Base-by-base conservation (phyloP, 148 eudicot species). In the Amaranthus hypochondriacus region DNA sequence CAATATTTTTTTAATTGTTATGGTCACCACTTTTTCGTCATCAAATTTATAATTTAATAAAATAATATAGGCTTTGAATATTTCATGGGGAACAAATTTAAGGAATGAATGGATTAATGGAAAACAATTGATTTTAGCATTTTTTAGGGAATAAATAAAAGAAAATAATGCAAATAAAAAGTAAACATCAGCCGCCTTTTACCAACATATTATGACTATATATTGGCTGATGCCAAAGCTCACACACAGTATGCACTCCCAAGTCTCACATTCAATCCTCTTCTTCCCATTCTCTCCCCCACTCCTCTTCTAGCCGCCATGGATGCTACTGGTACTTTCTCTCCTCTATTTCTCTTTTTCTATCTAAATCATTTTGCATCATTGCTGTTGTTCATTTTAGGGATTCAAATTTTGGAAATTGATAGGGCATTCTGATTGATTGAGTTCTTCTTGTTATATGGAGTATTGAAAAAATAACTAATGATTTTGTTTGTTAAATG, bases 271-370 rank as follows among this genome's bases (percentile, higher is more conserved):
- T 7, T 48, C 44, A 6, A 3, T 57, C 9, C 71, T 10, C 28
- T 53, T 53, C 44, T 5, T 49, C 42, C 62, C 6, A 52, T n/a
- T 66, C 21, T 42, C 49, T 70, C 73, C 18, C 18, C 18, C 18
- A 4, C 73, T 56, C 48, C 57, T 62, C 18, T 39, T 18, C 3
- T 18, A 10, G 5, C 46, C 9, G 9, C 2, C 2, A 73, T 73
- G 76, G 21, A 69, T 6, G 15, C 42, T 2, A 9, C 76, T 14
- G 76, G 69, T 73, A 62, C 62, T 73, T 48, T 73, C 76, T 63
- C 69, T 49, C 76, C 18, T 56, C 14, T n/a, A 28, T 4, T 46
- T 46, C 44, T 43, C 7, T 42, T 7, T 3, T 3, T 62, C 7
- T 62, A 42, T 4, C 21, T 63, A 9, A 7, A 11, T 63, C 3